Evolutionary conservation across 2,329 filamentous ascomycete genomes (phyloP).

Genomic region (Lecanosticta acicola): DNA sequence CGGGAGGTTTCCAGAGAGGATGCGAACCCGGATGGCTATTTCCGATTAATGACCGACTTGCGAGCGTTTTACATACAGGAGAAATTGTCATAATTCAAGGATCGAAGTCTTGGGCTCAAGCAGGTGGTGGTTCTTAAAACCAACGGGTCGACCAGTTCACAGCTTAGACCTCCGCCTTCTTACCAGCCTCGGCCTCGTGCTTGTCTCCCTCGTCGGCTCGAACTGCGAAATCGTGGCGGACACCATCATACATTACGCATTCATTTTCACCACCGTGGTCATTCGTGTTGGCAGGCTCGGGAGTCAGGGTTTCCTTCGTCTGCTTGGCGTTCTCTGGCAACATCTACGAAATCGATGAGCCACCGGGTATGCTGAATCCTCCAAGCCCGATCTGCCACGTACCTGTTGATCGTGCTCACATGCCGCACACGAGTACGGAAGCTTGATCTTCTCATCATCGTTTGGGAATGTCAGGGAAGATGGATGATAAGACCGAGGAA

Average conservation of each 20-base stretch:
- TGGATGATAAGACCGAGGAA: too few relatives aligned
- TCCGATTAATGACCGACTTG: constrained; percentile 17
- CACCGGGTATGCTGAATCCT: not conserved
- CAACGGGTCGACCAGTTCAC: constrained; percentile 35
- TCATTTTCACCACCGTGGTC: constrained; percentile 34
- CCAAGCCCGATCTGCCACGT: not conserved
- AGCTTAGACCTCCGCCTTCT: constrained; percentile 36
- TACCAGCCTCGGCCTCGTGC: constrained; percentile 30
- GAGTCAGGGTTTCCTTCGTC: constrained; percentile 30
- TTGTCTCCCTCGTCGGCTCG: constrained; percentile 32
- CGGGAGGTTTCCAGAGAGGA: constrained; percentile 8
- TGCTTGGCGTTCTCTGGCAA: constrained; percentile 29
- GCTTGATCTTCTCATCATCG: constrained; percentile 32
- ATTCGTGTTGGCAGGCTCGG: constrained; percentile 32
- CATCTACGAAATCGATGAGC: constrained; percentile 18
- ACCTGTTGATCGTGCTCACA: constrained; percentile 25
- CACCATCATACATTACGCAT: constrained; percentile 34
- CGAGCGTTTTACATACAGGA: constrained; percentile 19
- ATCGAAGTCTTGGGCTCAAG: too few relatives aligned
- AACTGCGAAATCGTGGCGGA: constrained; percentile 35
- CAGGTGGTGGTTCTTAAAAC: constrained; percentile 23
- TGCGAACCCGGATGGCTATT: constrained; percentile 17
- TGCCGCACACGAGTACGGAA: constrained; percentile 34
- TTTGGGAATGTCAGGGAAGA: constrained; percentile 30
- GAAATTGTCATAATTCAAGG: constrained; percentile 19